Base-by-base conservation (phyloP, 1,284 basidiomycete species). In the Pseudozyma thailandica region DNA sequence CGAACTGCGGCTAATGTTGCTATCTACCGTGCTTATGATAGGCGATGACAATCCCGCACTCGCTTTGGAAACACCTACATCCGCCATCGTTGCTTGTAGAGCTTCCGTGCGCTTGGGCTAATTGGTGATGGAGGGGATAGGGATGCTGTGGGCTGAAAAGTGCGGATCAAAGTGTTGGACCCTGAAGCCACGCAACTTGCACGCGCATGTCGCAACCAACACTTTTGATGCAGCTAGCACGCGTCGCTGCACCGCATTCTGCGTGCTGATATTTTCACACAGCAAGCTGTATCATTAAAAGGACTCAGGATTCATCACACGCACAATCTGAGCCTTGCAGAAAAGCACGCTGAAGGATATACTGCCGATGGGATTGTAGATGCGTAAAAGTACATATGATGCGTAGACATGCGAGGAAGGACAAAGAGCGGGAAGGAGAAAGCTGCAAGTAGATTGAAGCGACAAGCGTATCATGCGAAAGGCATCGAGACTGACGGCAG, bases 381-480 rank as follows among this genome's bases (percentile, higher is more conserved):
- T 55, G 52, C 44, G 35, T 59, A 66, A 27, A 56, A 66, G 63
- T 66, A 66, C 56, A 66, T 10, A 48, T 51, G 52, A 49, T 41
- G 45, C n/a, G 20, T 23, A 21, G 6, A 20, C n/a, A 6, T 23
- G 45, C n/a, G 23, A 18, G 18, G 38, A 39, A 33, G 13, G 35
- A 46, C 20, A 28, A 15, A 28, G 20, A 21, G 39, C 4, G 39
- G 9, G 20, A 23, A 33, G 10, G 37, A 28, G 26, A 13, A 18
- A 33, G 20, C 21, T 41, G 39, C 39, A 23, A 23, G 20, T 2
- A 21, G 20, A 41, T n/a, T n/a, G n/a, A n/a, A n/a, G n/a, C 6
- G 20, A 23, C 39, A 18, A 33, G 48, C 47, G 48, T 57, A 57
- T 39, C 6, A 33, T 37, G 38, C 13, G 31, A 39, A n/a, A 45